phyloP scores from a whole-genome alignment of 2,329 filamentous ascomycete genomes.

The Gaeumannomyces sp. region DNA sequence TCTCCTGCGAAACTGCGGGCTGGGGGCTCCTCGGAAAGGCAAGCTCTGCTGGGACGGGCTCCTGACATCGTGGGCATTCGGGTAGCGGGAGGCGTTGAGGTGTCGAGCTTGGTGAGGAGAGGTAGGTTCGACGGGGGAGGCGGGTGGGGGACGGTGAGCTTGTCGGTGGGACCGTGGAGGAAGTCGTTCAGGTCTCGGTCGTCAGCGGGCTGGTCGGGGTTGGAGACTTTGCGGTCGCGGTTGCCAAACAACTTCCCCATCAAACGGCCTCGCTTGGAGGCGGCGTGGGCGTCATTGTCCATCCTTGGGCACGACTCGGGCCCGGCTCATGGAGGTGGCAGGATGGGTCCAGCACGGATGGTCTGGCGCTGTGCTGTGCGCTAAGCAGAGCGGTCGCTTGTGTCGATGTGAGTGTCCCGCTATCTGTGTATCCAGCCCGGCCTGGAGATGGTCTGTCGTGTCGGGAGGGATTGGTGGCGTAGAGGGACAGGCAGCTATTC shows the following conservation, averaged over 20 bases:
- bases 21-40: constrained; percentile 35
- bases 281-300: constrained; percentile 38
- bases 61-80: constrained; percentile 41
- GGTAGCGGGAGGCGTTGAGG: constrained; percentile 48
- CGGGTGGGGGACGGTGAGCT: constrained; percentile 46
- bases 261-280: constrained; percentile 46
- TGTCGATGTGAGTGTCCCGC: background rate
- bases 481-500: background rate
- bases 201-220: constrained; percentile 32
- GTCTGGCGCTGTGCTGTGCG: background rate
- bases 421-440: background rate
- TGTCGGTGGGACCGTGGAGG: constrained; percentile 49
- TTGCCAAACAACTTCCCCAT: constrained; percentile 57
- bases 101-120: constrained; percentile 47
- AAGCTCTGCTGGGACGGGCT: constrained; percentile 37
- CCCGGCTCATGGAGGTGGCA: background rate
- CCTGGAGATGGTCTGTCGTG: background rate
- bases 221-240: constrained; percentile 29
- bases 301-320: constrained; percentile 24
- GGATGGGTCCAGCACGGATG: background rate
- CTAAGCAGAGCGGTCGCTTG: background rate
- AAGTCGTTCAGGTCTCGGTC: constrained; percentile 52
- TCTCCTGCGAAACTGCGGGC: constrained; percentile 39
- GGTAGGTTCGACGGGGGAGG: constrained; percentile 31
- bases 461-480: background rate